Evolutionary conservation across 2,329 filamentous ascomycete species (phyloP).

Genomic region (Colletotrichum phormii): DNA sequence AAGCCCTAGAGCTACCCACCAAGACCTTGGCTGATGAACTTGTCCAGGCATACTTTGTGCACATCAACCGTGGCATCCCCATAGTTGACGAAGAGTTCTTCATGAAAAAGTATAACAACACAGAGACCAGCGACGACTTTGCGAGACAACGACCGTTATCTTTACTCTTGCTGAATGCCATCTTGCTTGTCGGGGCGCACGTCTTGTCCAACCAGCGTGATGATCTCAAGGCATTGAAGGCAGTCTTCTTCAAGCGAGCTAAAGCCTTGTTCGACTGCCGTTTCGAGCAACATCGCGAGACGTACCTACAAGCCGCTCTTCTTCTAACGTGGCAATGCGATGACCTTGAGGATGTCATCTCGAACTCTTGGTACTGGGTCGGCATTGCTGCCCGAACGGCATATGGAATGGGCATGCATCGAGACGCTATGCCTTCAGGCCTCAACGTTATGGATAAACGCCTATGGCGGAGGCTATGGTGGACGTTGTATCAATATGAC

Average conservation of each 20-base stretch:
- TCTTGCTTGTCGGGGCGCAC: slow-evolving; percentile 64
- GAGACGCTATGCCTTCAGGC: slow-evolving; percentile 45
- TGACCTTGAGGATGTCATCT: slow-evolving; percentile 64
- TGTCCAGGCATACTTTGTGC: slow-evolving; percentile 61
- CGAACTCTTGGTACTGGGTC: slow-evolving; percentile 65
- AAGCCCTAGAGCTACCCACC: slow-evolving; percentile 62
- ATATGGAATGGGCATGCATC: slow-evolving; percentile 65
- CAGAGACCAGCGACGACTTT: slow-evolving; percentile 54
- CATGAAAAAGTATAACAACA: slow-evolving; percentile 57
- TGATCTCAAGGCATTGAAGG: slow-evolving; percentile 50
- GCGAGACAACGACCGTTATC: slow-evolving; percentile 49
- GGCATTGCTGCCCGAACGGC: slow-evolving; percentile 64
- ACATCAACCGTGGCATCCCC: slow-evolving; percentile 63
- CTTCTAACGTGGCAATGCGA: slow-evolving; percentile 68
- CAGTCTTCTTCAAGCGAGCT: slow-evolving; percentile 62
- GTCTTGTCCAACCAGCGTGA: slow-evolving; percentile 55
- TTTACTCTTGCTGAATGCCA: slow-evolving; percentile 61
- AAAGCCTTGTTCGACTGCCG: slow-evolving; percentile 65
- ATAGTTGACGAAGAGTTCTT: slow-evolving; percentile 64
- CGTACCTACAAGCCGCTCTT: slow-evolving; percentile 65
- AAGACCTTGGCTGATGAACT: slow-evolving; percentile 60
- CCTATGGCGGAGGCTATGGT: slow-evolving; percentile 53
- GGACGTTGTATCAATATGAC: slow-evolving; percentile 54
- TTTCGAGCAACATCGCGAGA: slow-evolving; percentile 64
- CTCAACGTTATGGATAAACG: slow-evolving; percentile 47